Conservation (phyloP, 371 early-diverging fungal species). For the Zancudomyces culisetae region DNA sequence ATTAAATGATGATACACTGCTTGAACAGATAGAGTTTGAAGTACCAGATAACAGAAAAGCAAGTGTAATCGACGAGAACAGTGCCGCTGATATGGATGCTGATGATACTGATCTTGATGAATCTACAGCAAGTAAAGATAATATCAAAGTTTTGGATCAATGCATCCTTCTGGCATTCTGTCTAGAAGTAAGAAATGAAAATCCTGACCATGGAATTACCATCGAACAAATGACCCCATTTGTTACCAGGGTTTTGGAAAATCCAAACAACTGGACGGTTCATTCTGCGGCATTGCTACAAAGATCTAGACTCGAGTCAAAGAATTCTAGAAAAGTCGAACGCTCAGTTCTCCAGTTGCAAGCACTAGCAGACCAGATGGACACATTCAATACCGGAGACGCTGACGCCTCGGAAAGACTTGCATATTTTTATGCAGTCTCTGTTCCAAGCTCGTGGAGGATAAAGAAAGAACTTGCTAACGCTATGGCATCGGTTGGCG, state of each 20-base stretch:
- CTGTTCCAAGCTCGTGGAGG: slow-evolving; percentile 82
- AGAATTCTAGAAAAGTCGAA: slow-evolving; percentile 73
- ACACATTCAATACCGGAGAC: slow-evolving; percentile 26
- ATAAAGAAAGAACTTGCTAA: slow-evolving; percentile 81
- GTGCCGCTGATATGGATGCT: not conserved
- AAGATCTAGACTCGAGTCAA: slow-evolving; percentile 75
- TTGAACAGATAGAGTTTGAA: slow-evolving; percentile 46
- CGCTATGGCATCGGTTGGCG: slow-evolving; percentile 63
- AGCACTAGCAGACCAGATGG: slow-evolving; percentile 81
- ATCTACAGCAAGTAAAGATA: slow-evolving; percentile 20
- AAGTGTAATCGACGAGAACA: slow-evolving; percentile 3
- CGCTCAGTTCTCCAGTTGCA: slow-evolving; percentile 81
- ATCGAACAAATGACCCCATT: slow-evolving; percentile 84
- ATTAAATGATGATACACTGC: slow-evolving; percentile 76
- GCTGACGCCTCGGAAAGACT: slow-evolving; percentile 60
- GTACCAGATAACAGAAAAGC: slow-evolving; percentile 45
- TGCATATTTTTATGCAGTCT: slow-evolving; percentile 50
- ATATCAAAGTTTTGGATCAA: slow-evolving; percentile 60
- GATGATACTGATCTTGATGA: slow-evolving; percentile 2
- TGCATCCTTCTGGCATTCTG: slow-evolving; percentile 75
- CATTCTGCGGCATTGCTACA: slow-evolving; percentile 81
- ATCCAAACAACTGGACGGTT: slow-evolving; percentile 91
- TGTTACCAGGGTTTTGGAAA: slow-evolving; percentile 70
- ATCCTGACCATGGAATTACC: slow-evolving; percentile 79
- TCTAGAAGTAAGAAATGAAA: slow-evolving; percentile 79